These are phyloP conservation scores for Penicillium egyptiacum DNA, from an alignment of 495 filamentous ascomycete species.

Conservation along the genomic window DNA sequence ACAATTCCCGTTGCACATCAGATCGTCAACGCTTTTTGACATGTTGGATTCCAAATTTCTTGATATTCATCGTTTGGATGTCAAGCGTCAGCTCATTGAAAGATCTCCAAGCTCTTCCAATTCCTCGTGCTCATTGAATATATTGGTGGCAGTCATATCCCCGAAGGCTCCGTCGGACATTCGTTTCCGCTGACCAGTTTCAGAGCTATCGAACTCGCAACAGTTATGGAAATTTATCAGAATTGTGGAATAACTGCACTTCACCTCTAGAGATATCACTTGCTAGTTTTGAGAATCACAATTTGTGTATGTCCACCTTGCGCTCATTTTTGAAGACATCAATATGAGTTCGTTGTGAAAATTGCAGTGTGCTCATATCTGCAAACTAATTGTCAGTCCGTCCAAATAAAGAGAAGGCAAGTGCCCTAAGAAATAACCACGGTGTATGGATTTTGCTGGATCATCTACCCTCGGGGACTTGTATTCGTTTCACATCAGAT, in stretches of 20 bases:
- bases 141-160: not conserved
- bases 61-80: not conserved
- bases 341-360: too few species aligned
- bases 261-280: not conserved
- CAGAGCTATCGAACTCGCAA: too few species aligned
- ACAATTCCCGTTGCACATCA: not conserved
- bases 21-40: not conserved
- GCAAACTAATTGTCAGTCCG: not conserved
- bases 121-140: not conserved
- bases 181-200: not conserved
- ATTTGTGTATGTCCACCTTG: too few species aligned
- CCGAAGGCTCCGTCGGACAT: not conserved
- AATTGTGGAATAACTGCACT: too few species aligned
- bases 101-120: not conserved
- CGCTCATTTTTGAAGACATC: too few species aligned
- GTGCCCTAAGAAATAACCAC: not conserved
- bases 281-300: not conserved
- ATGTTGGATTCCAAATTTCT: not conserved
- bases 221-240: too few species aligned
- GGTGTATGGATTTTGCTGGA: not conserved
- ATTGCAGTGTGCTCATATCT: not conserved
- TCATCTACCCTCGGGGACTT: not conserved
- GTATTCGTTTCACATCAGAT: not conserved
- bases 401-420: not conserved
- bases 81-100: not conserved